Evolutionary conservation across 305 asterid genomes (phyloP).

Genomic region (Fraxinus nigra): DNA sequence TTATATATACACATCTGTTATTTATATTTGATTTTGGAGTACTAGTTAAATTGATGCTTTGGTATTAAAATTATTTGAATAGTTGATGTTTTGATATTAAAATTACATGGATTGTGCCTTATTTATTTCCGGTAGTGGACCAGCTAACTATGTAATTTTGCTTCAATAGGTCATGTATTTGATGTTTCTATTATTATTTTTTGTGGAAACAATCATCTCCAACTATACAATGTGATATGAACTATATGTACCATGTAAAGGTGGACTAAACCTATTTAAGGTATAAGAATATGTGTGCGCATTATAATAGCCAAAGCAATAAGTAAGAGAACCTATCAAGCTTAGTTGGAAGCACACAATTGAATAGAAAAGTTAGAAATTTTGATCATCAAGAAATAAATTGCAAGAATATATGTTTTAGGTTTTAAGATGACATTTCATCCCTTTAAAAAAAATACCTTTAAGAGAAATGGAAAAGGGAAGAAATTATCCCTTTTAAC

Average conservation of each 20-base stretch:
- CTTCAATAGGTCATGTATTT: conserved; percentile 5
- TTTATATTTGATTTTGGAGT: conserved; percentile 4
- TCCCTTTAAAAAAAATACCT: not conserved
- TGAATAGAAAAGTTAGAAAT: not conserved
- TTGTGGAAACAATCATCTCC: not conserved
- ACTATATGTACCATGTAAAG: not conserved
- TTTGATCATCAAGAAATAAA: not conserved
- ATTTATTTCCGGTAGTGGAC: not conserved
- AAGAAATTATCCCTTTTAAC: not conserved
- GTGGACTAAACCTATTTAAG: not conserved
- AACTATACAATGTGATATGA: not conserved
- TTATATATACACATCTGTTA: not conserved
- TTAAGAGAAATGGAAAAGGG: not conserved
- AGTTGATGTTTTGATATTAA: not conserved
- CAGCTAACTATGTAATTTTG: conserved; percentile 7
- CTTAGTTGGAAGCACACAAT: conserved; percentile 1
- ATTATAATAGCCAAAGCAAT: conserved; percentile 11
- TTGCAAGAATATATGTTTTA: not conserved
- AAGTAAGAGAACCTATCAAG: conserved; percentile 1
- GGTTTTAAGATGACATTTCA: not conserved
- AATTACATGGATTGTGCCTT: not conserved
- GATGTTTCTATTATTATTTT: not conserved
- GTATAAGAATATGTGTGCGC: conserved; percentile 4
- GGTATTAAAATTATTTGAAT: not conserved
- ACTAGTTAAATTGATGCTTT: not conserved